Evolutionary conservation across 1,139 yeast species (phyloP).

Genomic region (Zygoascus sp.): DNA sequence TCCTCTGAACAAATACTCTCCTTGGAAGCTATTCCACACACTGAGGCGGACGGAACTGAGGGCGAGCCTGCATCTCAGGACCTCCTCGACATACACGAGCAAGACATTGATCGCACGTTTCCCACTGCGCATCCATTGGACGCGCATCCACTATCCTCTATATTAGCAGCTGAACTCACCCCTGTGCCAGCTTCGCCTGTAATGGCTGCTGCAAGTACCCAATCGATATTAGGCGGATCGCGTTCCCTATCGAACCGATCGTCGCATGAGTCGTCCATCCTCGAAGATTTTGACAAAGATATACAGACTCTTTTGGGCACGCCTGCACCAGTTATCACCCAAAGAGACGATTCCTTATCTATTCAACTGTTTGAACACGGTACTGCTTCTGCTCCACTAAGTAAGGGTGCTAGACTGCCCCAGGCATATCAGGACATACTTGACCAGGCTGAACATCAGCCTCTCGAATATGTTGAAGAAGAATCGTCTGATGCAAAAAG

Average conservation of each 20-base stretch:
- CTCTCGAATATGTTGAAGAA: background rate
- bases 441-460: background rate
- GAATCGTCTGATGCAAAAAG: conserved; percentile 2
- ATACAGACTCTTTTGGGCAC: conserved; percentile 1
- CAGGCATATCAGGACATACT: conserved; percentile 3
- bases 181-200: background rate
- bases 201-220: background rate
- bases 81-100: too few species aligned
- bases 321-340: background rate
- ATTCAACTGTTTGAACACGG: conserved; percentile 2
- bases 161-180: background rate
- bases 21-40: too few species aligned
- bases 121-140: background rate
- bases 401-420: background rate
- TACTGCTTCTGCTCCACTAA: background rate
- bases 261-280: background rate
- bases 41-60: too few species aligned
- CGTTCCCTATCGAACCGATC: background rate
- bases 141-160: background rate
- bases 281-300: conserved; percentile 7
- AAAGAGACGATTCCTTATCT: background rate
- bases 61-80: too few species aligned
- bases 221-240: background rate
- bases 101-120: too few species aligned
- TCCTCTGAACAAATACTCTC: too few species aligned